A percentile compares a stretch with the other conserved stretches of the same genome.
Conservation (phyloP, 306 rosid species). For the Vigna radiata region DNA sequence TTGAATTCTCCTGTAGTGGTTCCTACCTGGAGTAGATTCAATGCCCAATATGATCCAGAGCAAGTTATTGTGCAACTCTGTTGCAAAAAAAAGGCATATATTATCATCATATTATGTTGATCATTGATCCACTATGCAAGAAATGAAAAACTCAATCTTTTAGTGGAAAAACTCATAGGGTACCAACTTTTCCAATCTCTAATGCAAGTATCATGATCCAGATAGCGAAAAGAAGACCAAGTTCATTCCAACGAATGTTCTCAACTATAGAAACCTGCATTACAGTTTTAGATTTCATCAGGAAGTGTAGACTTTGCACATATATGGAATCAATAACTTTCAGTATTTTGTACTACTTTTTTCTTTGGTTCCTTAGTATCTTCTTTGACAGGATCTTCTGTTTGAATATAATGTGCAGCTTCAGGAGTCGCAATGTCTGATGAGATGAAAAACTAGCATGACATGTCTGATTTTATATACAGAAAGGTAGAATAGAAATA, state of each 20-base stretch:
- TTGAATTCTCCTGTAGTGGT: background rate
- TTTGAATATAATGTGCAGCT: constrained; percentile 44
- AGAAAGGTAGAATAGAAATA: background rate
- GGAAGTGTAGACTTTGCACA: constrained; percentile 2
- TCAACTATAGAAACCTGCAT: constrained; percentile 54
- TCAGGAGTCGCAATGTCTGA: constrained; percentile 33
- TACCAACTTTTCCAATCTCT: constrained; percentile 46
- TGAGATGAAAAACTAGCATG: constrained; percentile 20
- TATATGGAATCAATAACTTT: background rate
- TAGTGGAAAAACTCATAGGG: background rate
- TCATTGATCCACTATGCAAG: constrained; percentile 1
- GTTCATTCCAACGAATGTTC: constrained; percentile 66
- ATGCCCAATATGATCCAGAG: constrained; percentile 58
- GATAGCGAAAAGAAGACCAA: constrained; percentile 56
- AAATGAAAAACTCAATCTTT: constrained; percentile 9
- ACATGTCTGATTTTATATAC: background rate
- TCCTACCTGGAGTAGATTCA: constrained; percentile 68
- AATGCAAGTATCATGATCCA: constrained; percentile 56
- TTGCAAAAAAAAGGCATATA: constrained; percentile 19
- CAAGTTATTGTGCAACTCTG: constrained; percentile 64
- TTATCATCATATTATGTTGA: background rate
- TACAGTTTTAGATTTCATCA: constrained; percentile 17
- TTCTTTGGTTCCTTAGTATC: constrained; percentile 16
- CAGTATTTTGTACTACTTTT: constrained; percentile 16
- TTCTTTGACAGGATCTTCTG: constrained; percentile 49